These are phyloP conservation scores for Sporobolomyces roseus DNA, from an alignment of 768 basidiomycete genomes.

Conservation along the genomic window DNA sequence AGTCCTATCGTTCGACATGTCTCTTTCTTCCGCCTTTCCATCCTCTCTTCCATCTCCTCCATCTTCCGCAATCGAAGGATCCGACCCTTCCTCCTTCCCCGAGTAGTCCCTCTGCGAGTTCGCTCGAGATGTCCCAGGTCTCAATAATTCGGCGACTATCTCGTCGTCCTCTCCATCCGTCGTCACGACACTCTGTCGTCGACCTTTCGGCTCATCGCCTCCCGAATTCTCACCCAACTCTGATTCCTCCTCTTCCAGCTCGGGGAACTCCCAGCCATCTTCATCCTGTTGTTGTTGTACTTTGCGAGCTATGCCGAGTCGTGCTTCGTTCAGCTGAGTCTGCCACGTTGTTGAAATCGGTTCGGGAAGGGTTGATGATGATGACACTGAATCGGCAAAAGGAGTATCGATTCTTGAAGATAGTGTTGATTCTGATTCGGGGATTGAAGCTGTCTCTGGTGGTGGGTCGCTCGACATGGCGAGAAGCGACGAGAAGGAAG, in stretches of 20 bases:
- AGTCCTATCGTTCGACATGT: background rate
- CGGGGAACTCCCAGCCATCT: too few species aligned
- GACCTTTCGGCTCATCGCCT: background rate
- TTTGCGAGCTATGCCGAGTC: too few species aligned
- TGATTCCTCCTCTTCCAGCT: slow-evolving; percentile 34
- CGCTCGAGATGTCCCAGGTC: background rate
- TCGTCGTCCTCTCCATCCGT: slow-evolving; percentile 22
- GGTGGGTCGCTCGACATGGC: too few species aligned
- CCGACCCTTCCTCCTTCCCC: too few species aligned
- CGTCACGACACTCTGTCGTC: background rate
- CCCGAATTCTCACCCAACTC: background rate
- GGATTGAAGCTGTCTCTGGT: too few species aligned
- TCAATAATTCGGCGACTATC: background rate
- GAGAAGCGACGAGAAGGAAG: too few species aligned
- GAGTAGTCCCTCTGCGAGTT: background rate
- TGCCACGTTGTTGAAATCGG: slow-evolving; percentile 17
- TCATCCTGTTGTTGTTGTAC: background rate
- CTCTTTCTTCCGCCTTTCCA: background rate
- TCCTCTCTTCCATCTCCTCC: background rate
- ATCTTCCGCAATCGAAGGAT: background rate
- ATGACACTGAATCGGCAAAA: too few species aligned
- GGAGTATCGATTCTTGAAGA: too few species aligned
- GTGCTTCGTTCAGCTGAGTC: background rate
- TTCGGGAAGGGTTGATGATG: too few species aligned
- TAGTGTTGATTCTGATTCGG: too few species aligned